These are phyloP conservation scores for Erysimum cheiranthoides DNA, from an alignment of 345 rosid genomes.

Conservation along the genomic window DNA sequence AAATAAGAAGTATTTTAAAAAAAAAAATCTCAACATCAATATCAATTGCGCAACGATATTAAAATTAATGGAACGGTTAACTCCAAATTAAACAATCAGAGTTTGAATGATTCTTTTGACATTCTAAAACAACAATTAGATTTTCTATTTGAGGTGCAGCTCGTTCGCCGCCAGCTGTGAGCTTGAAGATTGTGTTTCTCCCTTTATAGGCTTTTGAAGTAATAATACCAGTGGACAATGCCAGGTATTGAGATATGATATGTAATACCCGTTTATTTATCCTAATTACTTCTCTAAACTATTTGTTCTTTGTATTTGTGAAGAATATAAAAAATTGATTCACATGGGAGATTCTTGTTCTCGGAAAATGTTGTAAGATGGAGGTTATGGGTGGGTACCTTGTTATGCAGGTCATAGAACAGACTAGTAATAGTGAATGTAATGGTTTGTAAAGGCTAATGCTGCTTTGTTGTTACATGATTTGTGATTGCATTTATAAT, in stretches of 20 bases:
- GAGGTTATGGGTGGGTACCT: not conserved
- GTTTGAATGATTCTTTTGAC: too few species aligned
- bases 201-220: conserved; percentile 83
- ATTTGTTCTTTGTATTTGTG: conserved; percentile 5
- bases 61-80: not conserved
- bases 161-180: conserved; percentile 61
- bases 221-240: conserved; percentile 79
- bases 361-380: not conserved
- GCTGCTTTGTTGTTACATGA: conserved; percentile 10
- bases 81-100: too few species aligned
- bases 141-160: conserved; percentile 27
- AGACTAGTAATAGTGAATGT: not conserved
- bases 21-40: too few species aligned
- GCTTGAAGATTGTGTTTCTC: conserved; percentile 89
- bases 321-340: not conserved
- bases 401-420: not conserved
- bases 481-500: conserved; percentile 1
- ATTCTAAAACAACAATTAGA: too few species aligned
- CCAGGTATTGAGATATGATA: conserved; percentile 58
- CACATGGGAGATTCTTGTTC: too few species aligned
- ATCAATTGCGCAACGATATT: too few species aligned
- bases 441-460: not conserved
- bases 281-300: not conserved
- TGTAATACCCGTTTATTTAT: not conserved
- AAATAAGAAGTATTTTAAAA: too few species aligned